A percentile compares a stretch with the other conserved stretches of the same genome.
These are phyloP conservation scores for Apiospora malaysiana DNA, from an alignment of 2,329 filamentous ascomycete species.

Conservation along the genomic window DNA sequence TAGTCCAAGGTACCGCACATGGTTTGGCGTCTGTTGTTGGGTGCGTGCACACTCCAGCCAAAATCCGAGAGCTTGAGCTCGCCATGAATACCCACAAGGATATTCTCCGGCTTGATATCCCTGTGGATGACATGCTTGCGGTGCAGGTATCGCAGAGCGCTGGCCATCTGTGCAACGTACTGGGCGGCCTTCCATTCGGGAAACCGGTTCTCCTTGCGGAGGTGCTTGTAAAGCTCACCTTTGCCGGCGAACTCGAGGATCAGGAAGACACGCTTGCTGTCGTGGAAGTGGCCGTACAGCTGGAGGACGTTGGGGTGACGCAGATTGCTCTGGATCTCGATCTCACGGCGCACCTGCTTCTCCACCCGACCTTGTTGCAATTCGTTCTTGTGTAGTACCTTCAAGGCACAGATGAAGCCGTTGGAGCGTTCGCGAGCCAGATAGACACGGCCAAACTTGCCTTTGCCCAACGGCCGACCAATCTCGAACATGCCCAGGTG, in stretches of 20 bases:
- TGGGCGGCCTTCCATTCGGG: constrained; percentile 86
- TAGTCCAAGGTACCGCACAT: constrained; percentile 99
- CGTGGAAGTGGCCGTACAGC: constrained; percentile 87
- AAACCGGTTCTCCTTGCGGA: constrained; percentile 79
- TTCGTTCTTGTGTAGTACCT: constrained; percentile 85
- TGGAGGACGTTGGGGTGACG: constrained; percentile 85
- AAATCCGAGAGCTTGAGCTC: constrained; percentile 99
- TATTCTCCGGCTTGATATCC: constrained; percentile 98
- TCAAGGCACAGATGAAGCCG: constrained; percentile 85
- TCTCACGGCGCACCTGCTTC: constrained; percentile 86
- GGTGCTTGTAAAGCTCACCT: constrained; percentile 87
- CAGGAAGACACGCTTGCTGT: constrained; percentile 85
- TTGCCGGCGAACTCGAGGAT: constrained; percentile 87
- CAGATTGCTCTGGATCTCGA: constrained; percentile 88
- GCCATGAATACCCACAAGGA: constrained; percentile 92
- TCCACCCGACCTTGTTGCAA: constrained; percentile 79
- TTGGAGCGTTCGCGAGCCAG: constrained; percentile 79
- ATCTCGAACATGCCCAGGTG: constrained; percentile 96
- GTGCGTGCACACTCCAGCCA: constrained; percentile 97
- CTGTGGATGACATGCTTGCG: constrained; percentile 97
- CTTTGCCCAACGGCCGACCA: constrained; percentile 82
- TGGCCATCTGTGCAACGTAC: constrained; percentile 91
- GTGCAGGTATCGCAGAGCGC: constrained; percentile 86
- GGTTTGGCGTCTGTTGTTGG: constrained; percentile 90
- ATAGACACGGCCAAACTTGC: constrained; percentile 87